phyloP scores from a whole-genome alignment of 306 rosid genomes.

The Macrotyloma uniflorum region DNA sequence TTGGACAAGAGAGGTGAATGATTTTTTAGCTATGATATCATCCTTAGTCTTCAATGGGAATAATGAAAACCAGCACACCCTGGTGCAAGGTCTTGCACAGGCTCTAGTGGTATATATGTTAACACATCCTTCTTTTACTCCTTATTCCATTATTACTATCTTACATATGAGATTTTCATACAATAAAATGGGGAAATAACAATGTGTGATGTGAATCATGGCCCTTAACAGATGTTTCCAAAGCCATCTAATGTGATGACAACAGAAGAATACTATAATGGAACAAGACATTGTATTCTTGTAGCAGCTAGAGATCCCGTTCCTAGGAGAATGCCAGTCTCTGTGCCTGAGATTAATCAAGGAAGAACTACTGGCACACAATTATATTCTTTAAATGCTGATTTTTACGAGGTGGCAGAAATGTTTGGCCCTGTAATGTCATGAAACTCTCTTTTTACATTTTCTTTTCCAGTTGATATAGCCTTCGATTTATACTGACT shows the following conservation, averaged over 20 bases:
- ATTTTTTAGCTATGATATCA: not conserved
- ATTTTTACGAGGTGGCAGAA: slow-evolving; percentile 8
- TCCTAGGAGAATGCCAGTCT: not conserved
- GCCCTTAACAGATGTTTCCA: slow-evolving; percentile 33
- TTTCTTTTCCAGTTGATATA: not conserved
- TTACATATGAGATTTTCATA: not conserved
- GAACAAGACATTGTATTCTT: slow-evolving; percentile 39
- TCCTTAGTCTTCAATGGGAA: slow-evolving; percentile 21
- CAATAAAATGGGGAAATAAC: not conserved
- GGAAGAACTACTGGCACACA: not conserved
- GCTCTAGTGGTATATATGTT: slow-evolving; percentile 33
- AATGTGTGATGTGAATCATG: not conserved
- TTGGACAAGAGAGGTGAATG: slow-evolving; percentile 4
- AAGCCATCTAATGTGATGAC: not conserved
- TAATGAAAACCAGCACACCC: not conserved
- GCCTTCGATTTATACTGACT: not conserved
- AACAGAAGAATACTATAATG: slow-evolving; percentile 1
- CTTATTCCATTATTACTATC: not conserved
- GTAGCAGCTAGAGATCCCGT: slow-evolving; percentile 7
- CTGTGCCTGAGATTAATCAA: slow-evolving; percentile 22
- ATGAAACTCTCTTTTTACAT: not conserved
- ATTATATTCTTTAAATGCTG: not conserved
- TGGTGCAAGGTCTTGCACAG: slow-evolving; percentile 32
- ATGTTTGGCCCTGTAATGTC: slow-evolving; percentile 18
- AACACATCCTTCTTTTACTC: not conserved